These are phyloP conservation scores for Nitzschia sp. DNA, from an alignment of 108 stramenopile species.

Conservation along the genomic window DNA sequence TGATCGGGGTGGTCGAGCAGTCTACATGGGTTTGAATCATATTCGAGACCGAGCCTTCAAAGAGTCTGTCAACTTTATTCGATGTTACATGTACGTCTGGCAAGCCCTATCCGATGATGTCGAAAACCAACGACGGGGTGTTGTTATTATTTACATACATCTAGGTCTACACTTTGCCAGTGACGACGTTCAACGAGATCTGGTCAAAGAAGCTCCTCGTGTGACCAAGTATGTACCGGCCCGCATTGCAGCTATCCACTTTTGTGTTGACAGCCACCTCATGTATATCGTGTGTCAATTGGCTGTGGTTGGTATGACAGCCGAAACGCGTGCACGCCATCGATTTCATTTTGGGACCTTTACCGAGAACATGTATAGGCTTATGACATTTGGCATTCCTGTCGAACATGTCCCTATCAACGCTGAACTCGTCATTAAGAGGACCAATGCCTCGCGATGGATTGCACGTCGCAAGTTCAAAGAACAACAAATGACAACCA, in stretches of 20 bases:
- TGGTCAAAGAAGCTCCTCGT: not conserved
- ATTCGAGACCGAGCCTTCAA: not conserved
- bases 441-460: not conserved
- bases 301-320: not conserved
- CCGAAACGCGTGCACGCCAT: not conserved
- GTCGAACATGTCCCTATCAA: not conserved
- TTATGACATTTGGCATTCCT: slow-evolving; percentile 4
- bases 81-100: not conserved
- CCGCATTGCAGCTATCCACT: not conserved
- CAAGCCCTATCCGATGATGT: not conserved
- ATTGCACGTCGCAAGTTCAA: slow-evolving; percentile 4
- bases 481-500: not conserved
- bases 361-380: slow-evolving; percentile 8
- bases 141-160: too few relatives aligned
- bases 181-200: not conserved
- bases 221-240: not conserved
- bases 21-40: not conserved
- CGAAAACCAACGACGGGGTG: not conserved
- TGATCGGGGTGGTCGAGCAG: slow-evolving; percentile 1
- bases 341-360: slow-evolving; percentile 5
- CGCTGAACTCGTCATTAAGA: not conserved
- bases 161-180: too few relatives aligned
- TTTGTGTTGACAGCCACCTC: not conserved
- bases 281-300: not conserved
- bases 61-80: not conserved